phyloP scores from a whole-genome alignment of 495 filamentous ascomycete species.

The Hypomontagnella monticulosa region DNA sequence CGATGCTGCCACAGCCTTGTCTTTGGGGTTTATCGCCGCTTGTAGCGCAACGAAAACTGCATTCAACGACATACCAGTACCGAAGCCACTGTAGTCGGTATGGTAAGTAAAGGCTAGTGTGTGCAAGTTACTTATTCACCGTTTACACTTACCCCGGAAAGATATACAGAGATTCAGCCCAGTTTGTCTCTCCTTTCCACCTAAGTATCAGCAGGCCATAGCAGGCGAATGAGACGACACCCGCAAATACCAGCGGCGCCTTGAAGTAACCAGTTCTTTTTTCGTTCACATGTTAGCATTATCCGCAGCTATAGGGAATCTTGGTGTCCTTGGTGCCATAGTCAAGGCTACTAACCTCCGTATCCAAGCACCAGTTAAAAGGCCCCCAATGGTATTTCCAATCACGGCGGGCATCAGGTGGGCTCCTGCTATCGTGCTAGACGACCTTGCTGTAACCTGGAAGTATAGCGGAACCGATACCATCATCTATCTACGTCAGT shows the following conservation, averaged over 20 bases:
- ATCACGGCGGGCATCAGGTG: slow-evolving; percentile 72
- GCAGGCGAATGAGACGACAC: slow-evolving; percentile 57
- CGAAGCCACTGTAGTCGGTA: slow-evolving; percentile 51
- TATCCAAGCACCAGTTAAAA: slow-evolving; percentile 68
- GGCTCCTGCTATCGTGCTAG: slow-evolving; percentile 65
- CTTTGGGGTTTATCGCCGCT: slow-evolving; percentile 57
- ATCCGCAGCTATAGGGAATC: background rate
- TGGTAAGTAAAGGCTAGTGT: slow-evolving; percentile 1
- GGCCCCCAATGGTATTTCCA: slow-evolving; percentile 71
- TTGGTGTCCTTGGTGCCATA: background rate
- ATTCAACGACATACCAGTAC: slow-evolving; percentile 62
- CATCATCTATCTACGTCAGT: slow-evolving; percentile 55
- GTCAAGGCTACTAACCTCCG: slow-evolving; percentile 43
- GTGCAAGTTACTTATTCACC: background rate
- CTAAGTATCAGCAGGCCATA: slow-evolving; percentile 65
- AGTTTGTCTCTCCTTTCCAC: slow-evolving; percentile 71
- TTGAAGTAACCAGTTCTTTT: slow-evolving; percentile 69
- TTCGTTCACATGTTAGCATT: slow-evolving; percentile 4
- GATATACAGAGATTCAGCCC: slow-evolving; percentile 71
- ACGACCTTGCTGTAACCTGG: slow-evolving; percentile 66
- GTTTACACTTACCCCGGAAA: slow-evolving; percentile 53
- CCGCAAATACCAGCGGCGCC: slow-evolving; percentile 60
- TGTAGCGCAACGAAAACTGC: slow-evolving; percentile 68
- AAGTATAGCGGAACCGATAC: slow-evolving; percentile 75
- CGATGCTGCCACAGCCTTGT: slow-evolving; percentile 65